Evolutionary conservation across 2,329 filamentous ascomycete species (phyloP).

Genomic region (Fonsecaea erecta): DNA sequence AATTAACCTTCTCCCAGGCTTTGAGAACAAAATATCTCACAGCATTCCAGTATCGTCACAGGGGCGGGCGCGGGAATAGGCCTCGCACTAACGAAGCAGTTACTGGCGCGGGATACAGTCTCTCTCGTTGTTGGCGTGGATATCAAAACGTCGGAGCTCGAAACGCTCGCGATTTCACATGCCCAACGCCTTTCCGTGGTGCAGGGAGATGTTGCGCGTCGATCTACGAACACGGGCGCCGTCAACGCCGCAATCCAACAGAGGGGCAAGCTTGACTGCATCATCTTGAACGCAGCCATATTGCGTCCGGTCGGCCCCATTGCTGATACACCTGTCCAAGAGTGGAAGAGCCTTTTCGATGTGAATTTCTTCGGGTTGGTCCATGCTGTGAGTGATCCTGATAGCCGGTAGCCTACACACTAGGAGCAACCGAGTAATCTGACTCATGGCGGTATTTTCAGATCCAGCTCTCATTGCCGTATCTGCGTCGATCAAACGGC

Average conservation of each 20-base stretch:
- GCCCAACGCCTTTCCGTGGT: constrained; percentile 1
- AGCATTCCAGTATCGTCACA: constrained; percentile 10
- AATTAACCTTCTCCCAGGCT: background rate
- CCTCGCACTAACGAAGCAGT: background rate
- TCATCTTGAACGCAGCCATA: constrained; percentile 23
- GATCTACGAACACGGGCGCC: constrained; percentile 5
- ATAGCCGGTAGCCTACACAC: too few species aligned
- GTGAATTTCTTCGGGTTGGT: constrained; percentile 12
- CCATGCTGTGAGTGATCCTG: background rate
- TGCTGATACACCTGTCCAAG: background rate
- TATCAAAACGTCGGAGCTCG: background rate
- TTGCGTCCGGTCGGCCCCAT: constrained; percentile 13
- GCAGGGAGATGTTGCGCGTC: constrained; percentile 10
- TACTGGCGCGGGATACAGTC: background rate
- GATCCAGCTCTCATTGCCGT: too few species aligned
- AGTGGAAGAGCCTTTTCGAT: constrained; percentile 22
- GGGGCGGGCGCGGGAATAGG: constrained; percentile 18
- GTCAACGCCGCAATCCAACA: constrained; percentile 1
- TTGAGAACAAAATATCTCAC: background rate
- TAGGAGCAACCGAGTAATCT: too few species aligned
- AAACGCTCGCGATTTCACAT: background rate
- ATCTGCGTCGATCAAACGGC: too few species aligned
- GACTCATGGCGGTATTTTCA: too few species aligned
- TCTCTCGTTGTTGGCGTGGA: constrained; percentile 13
- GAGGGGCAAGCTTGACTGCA: constrained; percentile 6